Evolutionary conservation across 768 basidiomycete species (phyloP), one percentile per base, ranked within the genome.

Genomic region (Hericium coralloides): DNA sequence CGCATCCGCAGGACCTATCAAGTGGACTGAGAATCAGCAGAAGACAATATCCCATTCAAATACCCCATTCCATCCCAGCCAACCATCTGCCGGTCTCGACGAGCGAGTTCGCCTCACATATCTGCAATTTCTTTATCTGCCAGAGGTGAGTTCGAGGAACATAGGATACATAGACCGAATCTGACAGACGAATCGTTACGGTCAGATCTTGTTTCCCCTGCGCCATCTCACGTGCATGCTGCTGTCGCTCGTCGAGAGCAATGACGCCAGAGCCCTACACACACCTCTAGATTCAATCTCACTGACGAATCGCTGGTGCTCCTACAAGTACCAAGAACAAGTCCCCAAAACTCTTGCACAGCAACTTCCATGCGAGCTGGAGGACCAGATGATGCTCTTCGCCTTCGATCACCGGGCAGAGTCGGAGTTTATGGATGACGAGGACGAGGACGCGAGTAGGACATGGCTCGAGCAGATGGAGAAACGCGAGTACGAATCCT

Each of bases 241-340:
- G 12, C 72, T 70, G 61, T 82, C 82, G 63, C 76, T 87, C 65
- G 74, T 84, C 15, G 65, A 71, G 45, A 55, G 67, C 47, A 66
- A 61, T 47, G 60, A 67, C 7, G 68, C 69, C 1, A 84, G 85
- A 57, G 81, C 84, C 0, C 72, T 89, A 2, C 85, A 87, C 61
- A 66, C 72, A 0, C 64, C 79, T 20, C 69, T 92, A 18, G 80
- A 81, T 17, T 81, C 83, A 0, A 63, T 90, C 9, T 74, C 91
- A 22, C 76, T 85, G 39, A 84, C 84, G 0, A 83, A 87, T 76
- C 86, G 89, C 82, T 90, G 87, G 87, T 89, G 80, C 58, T 77
- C 81, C 0, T 70, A 87, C 39, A 76, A 76, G 56, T 77, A 85
- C 64, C 88, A 88, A 67, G 83, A 79, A 64, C 70, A 67, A 26